A percentile compares a stretch with the other conserved stretches of the same genome.
Evolutionary conservation across 305 asterid species (phyloP).

Genomic region (Nicotiana rustica): DNA sequence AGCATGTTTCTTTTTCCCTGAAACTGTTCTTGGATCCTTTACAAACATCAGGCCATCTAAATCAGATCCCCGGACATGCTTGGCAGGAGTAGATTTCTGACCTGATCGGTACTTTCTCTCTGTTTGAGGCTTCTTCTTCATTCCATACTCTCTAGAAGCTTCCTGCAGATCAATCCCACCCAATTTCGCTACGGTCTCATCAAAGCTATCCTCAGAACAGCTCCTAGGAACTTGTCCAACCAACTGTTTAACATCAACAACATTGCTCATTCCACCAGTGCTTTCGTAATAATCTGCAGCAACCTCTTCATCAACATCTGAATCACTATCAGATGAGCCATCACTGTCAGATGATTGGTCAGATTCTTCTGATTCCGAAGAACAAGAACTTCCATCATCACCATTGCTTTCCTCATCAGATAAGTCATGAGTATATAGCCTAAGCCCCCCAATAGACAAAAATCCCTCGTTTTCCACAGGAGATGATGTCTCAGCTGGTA

Average conservation of each 20-base stretch:
- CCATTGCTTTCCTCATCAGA: conserved; percentile 60
- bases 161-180: conserved; percentile 83
- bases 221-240: conserved; percentile 50
- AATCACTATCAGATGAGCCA: conserved; percentile 60
- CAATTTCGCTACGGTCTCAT: conserved; percentile 64
- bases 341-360: conserved; percentile 60
- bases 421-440: conserved; percentile 74
- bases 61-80: conserved; percentile 46
- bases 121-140: conserved; percentile 52
- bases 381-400: conserved; percentile 58
- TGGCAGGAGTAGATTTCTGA: conserved; percentile 46
- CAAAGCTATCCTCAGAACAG: conserved; percentile 54
- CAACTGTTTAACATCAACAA: conserved; percentile 64
- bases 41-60: conserved; percentile 67
- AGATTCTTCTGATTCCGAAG: conserved; percentile 61
- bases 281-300: conserved; percentile 92
- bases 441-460: conserved; percentile 76
- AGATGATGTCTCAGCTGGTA: conserved; percentile 48
- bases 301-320: conserved; percentile 83
- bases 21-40: conserved; percentile 74
- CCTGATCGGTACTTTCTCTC: conserved; percentile 48
- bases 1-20: conserved; percentile 77
- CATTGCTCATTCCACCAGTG: conserved; percentile 61
- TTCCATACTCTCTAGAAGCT: conserved; percentile 77
- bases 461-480: conserved; percentile 66